phyloP scores from a whole-genome alignment of 2,329 filamentous ascomycete species.

The Raffaelea arxii region DNA sequence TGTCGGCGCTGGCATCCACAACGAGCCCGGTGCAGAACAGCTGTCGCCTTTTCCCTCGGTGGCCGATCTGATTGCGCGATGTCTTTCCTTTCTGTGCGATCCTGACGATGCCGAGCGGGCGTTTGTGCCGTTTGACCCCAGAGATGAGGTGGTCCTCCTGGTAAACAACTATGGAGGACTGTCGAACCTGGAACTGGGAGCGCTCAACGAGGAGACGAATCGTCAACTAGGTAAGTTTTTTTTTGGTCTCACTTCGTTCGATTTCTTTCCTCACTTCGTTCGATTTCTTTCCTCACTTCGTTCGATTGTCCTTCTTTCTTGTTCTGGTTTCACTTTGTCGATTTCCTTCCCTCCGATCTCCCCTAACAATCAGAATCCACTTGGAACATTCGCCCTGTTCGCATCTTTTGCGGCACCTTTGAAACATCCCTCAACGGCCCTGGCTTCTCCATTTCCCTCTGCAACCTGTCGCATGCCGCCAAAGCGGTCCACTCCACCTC shows the following conservation, averaged over 20 bases:
- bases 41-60: background rate
- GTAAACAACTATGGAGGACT: constrained; percentile 72
- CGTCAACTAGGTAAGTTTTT: constrained; percentile 43
- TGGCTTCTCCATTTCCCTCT: constrained; percentile 62
- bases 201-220: constrained; percentile 58
- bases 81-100: constrained; percentile 57
- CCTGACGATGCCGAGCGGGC: constrained; percentile 55
- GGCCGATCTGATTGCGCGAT: constrained; percentile 35
- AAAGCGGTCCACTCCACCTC: background rate
- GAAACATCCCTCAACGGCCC: constrained; percentile 70
- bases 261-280: too few species aligned
- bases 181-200: constrained; percentile 60
- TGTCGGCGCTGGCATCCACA: constrained; percentile 57
- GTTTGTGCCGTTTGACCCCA: constrained; percentile 51
- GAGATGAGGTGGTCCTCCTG: constrained; percentile 34
- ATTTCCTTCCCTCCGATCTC: too few species aligned
- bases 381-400: constrained; percentile 46
- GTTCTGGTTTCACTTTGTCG: too few species aligned
- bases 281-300: too few species aligned
- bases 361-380: too few species aligned
- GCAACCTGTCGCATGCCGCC: constrained; percentile 41
- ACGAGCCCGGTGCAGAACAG: constrained; percentile 41
- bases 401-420: constrained; percentile 59
- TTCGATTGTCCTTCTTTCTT: too few species aligned
- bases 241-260: too few species aligned